Conservation (phyloP, 2,329 filamentous ascomycete genomes). For the Calonectria hawksworthii region DNA sequence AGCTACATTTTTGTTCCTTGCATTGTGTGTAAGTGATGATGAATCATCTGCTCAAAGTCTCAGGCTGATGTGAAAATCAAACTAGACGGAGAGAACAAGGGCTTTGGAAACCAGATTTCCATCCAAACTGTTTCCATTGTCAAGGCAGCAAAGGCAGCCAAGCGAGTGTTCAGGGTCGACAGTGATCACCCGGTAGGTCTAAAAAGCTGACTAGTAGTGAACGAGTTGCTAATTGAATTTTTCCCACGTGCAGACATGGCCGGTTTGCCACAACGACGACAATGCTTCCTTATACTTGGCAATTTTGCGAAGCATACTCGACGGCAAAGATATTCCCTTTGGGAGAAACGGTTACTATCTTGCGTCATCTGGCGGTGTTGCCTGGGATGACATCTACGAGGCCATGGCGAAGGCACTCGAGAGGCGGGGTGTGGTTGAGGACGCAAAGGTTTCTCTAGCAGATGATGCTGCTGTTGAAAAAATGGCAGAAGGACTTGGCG, state of each 20-base stretch:
- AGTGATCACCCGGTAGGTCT: constrained; percentile 13
- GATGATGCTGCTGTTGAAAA: constrained; percentile 51
- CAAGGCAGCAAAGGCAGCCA: constrained; percentile 23
- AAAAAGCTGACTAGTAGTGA: too few relatives aligned
- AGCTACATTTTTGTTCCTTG: constrained; percentile 68
- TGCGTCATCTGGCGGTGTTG: constrained; percentile 61
- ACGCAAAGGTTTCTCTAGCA: constrained; percentile 52
- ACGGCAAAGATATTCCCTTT: constrained; percentile 51
- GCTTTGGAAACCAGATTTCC: constrained; percentile 30
- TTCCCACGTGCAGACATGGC: constrained; percentile 61
- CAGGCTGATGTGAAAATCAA: neutral
- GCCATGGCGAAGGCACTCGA: constrained; percentile 58
- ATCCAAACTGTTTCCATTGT: constrained; percentile 29
- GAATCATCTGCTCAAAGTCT: neutral
- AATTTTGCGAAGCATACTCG: constrained; percentile 60
- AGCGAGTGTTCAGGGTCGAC: constrained; percentile 21
- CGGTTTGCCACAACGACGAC: constrained; percentile 65
- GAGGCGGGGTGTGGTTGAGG: constrained; percentile 55
- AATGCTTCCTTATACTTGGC: constrained; percentile 61
- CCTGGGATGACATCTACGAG: constrained; percentile 65
- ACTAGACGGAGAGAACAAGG: constrained; percentile 24
- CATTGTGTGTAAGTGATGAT: constrained; percentile 59
- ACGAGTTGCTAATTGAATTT: neutral
- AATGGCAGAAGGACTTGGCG: constrained; percentile 53
- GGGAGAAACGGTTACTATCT: constrained; percentile 65